Conservation (phyloP, 2,329 filamentous ascomycete species). For the Aspergillus puulaauensis region DNA sequence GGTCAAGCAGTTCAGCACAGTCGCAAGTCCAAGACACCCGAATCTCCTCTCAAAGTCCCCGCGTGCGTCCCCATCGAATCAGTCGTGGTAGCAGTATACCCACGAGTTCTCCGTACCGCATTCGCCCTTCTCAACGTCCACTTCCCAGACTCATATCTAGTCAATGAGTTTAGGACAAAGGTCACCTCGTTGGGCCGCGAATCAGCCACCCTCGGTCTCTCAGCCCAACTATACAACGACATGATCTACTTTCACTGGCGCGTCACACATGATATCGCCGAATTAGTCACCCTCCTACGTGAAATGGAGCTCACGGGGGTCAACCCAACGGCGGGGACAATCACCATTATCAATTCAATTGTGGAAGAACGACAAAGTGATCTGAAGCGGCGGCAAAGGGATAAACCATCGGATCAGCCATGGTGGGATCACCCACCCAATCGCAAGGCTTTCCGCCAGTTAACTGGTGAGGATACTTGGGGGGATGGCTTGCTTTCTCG, state of each 20-base stretch:
- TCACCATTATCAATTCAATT: constrained; percentile 31
- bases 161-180: constrained; percentile 40
- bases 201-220: constrained; percentile 45
- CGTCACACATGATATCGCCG: constrained; percentile 40
- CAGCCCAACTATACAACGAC: constrained; percentile 45
- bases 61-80: constrained; percentile 28
- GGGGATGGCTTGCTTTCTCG: constrained; percentile 28
- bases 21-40: too few species aligned
- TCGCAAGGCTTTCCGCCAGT: constrained; percentile 26
- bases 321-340: constrained; percentile 35
- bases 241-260: constrained; percentile 45
- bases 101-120: constrained; percentile 40
- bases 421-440: constrained; percentile 37
- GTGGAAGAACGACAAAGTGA: constrained; percentile 26
- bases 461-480: constrained; percentile 15
- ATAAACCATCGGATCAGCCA: constrained; percentile 9
- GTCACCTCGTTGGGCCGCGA: constrained; percentile 42
- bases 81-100: constrained; percentile 41
- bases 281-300: constrained; percentile 38
- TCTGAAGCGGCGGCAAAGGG: not conserved
- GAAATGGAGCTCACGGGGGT: constrained; percentile 48
- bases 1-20: not conserved
- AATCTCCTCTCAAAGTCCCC: constrained; percentile 30
- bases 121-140: constrained; percentile 41
- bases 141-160: constrained; percentile 41